phyloP scores from a whole-genome alignment of 768 basidiomycete genomes.

The Boletellus ananas region DNA sequence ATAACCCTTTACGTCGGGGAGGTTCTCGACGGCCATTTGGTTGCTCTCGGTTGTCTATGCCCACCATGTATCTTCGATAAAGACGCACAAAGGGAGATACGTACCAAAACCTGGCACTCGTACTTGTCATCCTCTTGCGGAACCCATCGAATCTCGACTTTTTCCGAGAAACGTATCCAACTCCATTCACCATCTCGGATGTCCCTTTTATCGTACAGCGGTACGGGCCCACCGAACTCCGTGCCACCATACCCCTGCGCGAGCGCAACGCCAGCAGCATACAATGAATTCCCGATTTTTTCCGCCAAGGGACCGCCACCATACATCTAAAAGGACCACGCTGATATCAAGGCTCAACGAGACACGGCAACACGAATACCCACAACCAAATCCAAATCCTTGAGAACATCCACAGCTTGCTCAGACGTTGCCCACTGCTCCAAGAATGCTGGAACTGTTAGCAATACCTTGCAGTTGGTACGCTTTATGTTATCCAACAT shows the following conservation, averaged over 20 bases:
- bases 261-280: constrained; percentile 29
- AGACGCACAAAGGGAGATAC: not conserved
- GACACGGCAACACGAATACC: not conserved
- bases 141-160: constrained; percentile 23
- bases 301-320: constrained; percentile 39
- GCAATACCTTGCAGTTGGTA: constrained; percentile 5
- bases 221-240: constrained; percentile 16
- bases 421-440: constrained; percentile 8
- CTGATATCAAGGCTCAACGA: not conserved
- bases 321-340: constrained; percentile 24
- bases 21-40: constrained; percentile 26
- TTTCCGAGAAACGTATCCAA: constrained; percentile 30
- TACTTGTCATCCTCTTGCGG: constrained; percentile 33
- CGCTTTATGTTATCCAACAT: constrained; percentile 15
- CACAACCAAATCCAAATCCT: constrained; percentile 29
- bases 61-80: too few species aligned
- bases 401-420: constrained; percentile 16
- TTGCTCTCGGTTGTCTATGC: not conserved
- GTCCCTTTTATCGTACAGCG: constrained; percentile 1
- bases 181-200: constrained; percentile 31
- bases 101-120: constrained; percentile 38
- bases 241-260: constrained; percentile 37
- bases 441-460: constrained; percentile 21
- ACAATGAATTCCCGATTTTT: not conserved
- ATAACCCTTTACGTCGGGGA: constrained; percentile 32